Evolutionary conservation across 1,139 yeast genomes (phyloP), one percentile per base, ranked within the genome.

Genomic region (Suhomyces coccinellae): DNA sequence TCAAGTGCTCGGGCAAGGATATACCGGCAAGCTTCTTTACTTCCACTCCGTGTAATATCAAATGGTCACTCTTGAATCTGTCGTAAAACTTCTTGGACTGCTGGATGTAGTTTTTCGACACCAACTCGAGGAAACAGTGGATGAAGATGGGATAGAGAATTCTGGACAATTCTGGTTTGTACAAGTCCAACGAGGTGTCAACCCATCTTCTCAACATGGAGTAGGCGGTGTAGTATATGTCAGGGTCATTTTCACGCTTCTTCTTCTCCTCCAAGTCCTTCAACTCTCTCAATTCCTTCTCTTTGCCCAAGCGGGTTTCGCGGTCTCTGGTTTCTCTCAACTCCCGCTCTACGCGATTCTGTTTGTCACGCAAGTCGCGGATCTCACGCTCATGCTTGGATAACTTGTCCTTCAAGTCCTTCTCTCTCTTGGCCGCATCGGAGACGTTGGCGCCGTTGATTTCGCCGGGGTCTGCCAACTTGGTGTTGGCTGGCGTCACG

Each of bases 91-190:
- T 66, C 58, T 88, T 82, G 3, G 96, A 95, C 43, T 80, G 78
- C 14, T 72, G 65, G 4, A 80, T 67, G 50, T 75, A 75, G 49
- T 81, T 79, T 56, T 86, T 85, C 38, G 80, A 69, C 14, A 91
- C 82, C 49, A 93, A 74, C 57, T 89, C 95, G 52, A 93, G 72
- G 61, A 83, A 93, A 56, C 91, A 81, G 65, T 93, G 96, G 40
- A 93, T 86, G 66, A 91, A 93, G 27, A 93, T 77, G 2, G 99
- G 99, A 62, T 86, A 93, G 54, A 93, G 71, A 33, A 91, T 78
- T 52, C 95, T 79, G 45, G 87, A 78, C 50, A 93, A 74, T 63
- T 93, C 98, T 11, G 96, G 93, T 63, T 86, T 87, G 66, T 95
- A 93, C 67, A 93, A 77, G 62, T 93, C 99, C 57, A 93, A 75